Conservation (phyloP, 1,284 basidiomycete species). For the Omphalotus olearius region DNA sequence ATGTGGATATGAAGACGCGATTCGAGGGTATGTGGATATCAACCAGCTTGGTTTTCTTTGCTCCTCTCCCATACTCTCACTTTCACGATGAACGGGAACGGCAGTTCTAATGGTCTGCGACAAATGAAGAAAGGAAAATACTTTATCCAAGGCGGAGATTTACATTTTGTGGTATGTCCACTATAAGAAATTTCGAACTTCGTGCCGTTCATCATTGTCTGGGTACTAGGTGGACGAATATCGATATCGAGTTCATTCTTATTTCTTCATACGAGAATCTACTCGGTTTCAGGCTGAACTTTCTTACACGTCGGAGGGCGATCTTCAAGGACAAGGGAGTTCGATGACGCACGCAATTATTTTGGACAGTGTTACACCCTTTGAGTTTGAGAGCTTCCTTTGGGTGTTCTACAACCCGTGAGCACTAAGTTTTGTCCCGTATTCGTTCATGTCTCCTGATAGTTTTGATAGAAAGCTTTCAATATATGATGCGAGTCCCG, state of each 20-base stretch:
- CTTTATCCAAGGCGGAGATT: conserved; percentile 7
- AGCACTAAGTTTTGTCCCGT: conserved; percentile 21
- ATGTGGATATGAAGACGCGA: conserved; percentile 50
- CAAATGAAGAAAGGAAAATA: conserved; percentile 2
- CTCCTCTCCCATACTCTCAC: background rate
- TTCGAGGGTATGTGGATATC: background rate
- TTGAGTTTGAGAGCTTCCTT: conserved; percentile 51
- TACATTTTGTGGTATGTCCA: conserved; percentile 19
- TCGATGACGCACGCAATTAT: conserved; percentile 35
- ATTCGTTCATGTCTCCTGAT: background rate
- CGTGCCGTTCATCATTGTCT: conserved; percentile 55
- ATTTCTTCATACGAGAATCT: conserved; percentile 59
- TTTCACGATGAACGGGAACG: background rate
- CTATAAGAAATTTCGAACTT: conserved; percentile 43
- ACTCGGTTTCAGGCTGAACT: conserved; percentile 43
- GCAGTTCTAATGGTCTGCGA: background rate
- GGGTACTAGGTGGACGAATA: conserved; percentile 41
- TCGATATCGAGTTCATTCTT: conserved; percentile 45
- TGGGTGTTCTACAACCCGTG: conserved; percentile 68
- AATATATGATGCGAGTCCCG: conserved; percentile 39
- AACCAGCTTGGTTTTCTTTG: background rate
- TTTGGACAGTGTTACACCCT: conserved; percentile 34
- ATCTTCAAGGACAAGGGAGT: conserved; percentile 32
- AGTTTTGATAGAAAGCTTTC: conserved; percentile 44
- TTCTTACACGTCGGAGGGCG: conserved; percentile 26